phyloP scores from a whole-genome alignment of 208 protist species.

The Wallacemonas rigidus region DNA sequence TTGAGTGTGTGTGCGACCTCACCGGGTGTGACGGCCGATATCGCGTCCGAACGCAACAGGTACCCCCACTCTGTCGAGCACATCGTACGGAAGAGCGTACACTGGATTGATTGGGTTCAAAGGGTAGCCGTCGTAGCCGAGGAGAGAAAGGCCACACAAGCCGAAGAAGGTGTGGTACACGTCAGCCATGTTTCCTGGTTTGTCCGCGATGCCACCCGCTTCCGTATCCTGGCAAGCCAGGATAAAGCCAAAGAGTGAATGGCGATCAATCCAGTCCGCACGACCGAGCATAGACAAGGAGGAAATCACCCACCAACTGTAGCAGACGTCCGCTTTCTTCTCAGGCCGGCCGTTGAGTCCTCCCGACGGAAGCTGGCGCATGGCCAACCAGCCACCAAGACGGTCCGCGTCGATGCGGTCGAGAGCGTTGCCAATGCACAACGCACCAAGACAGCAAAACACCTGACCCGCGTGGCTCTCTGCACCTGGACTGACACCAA shows the following conservation, averaged over 20 bases:
- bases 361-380: slow-evolving; percentile 97
- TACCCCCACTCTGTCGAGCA: slow-evolving; percentile 67
- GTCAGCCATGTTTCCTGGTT: slow-evolving; percentile 97
- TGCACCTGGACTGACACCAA: slow-evolving; percentile 93
- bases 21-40: slow-evolving; percentile 32
- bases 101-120: slow-evolving; percentile 85
- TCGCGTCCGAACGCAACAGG: slow-evolving; percentile 50
- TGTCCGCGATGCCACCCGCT: slow-evolving; percentile 97
- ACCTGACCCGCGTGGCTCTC: slow-evolving; percentile 98
- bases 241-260: slow-evolving; percentile 95
- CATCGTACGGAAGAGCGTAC: slow-evolving; percentile 88
- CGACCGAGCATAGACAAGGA: slow-evolving; percentile 93
- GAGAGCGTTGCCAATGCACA: slow-evolving; percentile 93
- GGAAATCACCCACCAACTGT: slow-evolving; percentile 99
- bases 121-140: slow-evolving; percentile 83
- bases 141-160: slow-evolving; percentile 93
- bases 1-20: no score
- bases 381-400: slow-evolving; percentile 97
- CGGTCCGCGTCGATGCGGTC: slow-evolving; percentile 91
- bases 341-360: slow-evolving; percentile 99
- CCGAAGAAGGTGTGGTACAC: slow-evolving; percentile 99
- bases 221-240: slow-evolving; percentile 95
- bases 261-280: slow-evolving; percentile 95
- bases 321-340: slow-evolving; percentile 99
- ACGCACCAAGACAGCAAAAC: slow-evolving; percentile 97